Base-by-base conservation (phyloP, 2,329 filamentous ascomycete genomes). In the Phialophora verrucosa region DNA sequence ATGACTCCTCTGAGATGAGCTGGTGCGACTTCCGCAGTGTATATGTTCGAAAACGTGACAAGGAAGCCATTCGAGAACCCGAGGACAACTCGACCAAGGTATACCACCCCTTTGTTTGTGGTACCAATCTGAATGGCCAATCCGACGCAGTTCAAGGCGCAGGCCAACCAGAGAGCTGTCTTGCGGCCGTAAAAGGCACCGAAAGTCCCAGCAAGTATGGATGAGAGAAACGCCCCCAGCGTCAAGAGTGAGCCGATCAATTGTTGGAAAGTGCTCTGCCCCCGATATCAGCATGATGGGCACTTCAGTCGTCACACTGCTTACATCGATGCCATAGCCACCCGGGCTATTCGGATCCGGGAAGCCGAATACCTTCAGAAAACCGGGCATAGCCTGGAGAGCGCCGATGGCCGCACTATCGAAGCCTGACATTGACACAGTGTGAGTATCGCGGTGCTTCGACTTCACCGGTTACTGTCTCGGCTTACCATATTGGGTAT, bases 1-100 rank as follows among this genome's bases (percentile, higher is more conserved):
- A 81, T 81, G 3, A 84, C 77, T 55, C 81, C 82, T 20, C 83
- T 77, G 38, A 83, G 75, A 70, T 83, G 81, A 0, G 81, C 78
- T 0, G 82, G 82, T 1, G 82, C 76, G 4, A 78, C 78, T 69
- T 86, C 84, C 11, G 80, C 80, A 6, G 80, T 81, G 67, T 83
- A 84, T 32, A 82, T 80, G 65, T 81, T 80, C 3, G 77, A 79
- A 56, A 83, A 83, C 1, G 80, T 81, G 1, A 82, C 78, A 17
- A 83, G 70, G 56, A 81, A 80, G 29, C 77, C 81, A 63, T 82
- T 82, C 12, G 47, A 51, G 14, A 61, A 53, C 10, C 59, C 59
- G 2, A 61, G 59, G 49, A 61, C 49, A 38, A 61, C 17, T 7
- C 59, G 59, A 27, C 59, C 59, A 42, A 53, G 47, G n/a, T 61